Evolutionary conservation across 2,329 filamentous ascomycete species (phyloP).

Genomic region (Diaporthe citrichinensis): DNA sequence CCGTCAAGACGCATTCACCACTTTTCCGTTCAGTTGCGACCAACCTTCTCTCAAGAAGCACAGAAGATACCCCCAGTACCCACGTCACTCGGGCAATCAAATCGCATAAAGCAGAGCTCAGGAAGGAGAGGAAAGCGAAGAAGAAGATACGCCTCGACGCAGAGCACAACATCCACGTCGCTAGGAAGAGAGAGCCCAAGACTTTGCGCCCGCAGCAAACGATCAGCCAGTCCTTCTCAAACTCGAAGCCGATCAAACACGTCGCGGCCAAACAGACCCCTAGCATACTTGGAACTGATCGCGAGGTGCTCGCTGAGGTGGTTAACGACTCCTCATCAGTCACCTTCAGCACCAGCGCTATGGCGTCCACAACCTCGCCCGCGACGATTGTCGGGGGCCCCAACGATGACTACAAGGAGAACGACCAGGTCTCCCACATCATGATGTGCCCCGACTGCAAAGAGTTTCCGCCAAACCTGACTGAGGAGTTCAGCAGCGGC

Average conservation of each 20-base stretch:
- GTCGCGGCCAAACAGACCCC: slow-evolving; percentile 17
- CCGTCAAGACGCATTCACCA: slow-evolving; percentile 80
- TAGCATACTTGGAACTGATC: slow-evolving; percentile 30
- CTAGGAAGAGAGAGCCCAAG: slow-evolving; percentile 37
- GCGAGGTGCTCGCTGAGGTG: slow-evolving; percentile 43
- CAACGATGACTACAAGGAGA: slow-evolving; percentile 76
- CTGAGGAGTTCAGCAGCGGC: slow-evolving; percentile 92
- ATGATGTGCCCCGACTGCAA: slow-evolving; percentile 93
- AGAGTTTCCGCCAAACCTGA: slow-evolving; percentile 90
- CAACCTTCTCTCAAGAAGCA: slow-evolving; percentile 55
- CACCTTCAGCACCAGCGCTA: slow-evolving; percentile 29
- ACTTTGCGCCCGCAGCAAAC: slow-evolving; percentile 43
- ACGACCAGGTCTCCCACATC: slow-evolving; percentile 79
- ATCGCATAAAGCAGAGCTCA: slow-evolving; percentile 44
- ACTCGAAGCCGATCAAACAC: slow-evolving; percentile 23
- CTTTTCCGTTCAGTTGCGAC: slow-evolving; percentile 74
- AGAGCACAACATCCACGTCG: slow-evolving; percentile 36
- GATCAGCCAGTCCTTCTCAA: slow-evolving; percentile 31
- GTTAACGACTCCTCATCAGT: slow-evolving; percentile 40
- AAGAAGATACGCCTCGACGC: slow-evolving; percentile 33
- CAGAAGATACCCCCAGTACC: slow-evolving; percentile 40
- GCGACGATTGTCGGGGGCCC: slow-evolving; percentile 49
- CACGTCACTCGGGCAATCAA: slow-evolving; percentile 36
- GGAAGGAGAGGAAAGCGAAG: slow-evolving; percentile 48
- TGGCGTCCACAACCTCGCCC: slow-evolving; percentile 61